Percentiles rank a stretch among this genome's conserved stretches.
These are phyloP conservation scores for Penicillium frequentans DNA, from an alignment of 2,329 filamentous ascomycete genomes.

Conservation along the genomic window DNA sequence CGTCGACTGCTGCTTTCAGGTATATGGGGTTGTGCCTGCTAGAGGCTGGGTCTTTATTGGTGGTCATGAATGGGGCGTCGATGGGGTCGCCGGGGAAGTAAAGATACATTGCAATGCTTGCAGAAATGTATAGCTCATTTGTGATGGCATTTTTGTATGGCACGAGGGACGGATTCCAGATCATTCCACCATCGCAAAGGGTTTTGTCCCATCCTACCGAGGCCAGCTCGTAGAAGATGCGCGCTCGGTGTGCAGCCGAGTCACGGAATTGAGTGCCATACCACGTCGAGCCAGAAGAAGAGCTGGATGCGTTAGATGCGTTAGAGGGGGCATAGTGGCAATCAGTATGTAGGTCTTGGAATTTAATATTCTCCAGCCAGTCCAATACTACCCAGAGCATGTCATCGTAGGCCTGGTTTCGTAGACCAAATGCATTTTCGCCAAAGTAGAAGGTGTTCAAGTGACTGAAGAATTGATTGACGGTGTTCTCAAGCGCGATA, in stretches of 20 bases:
- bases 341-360: constrained; percentile 68
- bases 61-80: constrained; percentile 61
- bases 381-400: constrained; percentile 93
- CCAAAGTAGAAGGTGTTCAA: constrained; percentile 79
- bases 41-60: constrained; percentile 17
- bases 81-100: constrained; percentile 81
- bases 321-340: constrained; percentile 55
- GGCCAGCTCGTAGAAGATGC: constrained; percentile 82
- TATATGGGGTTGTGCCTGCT: constrained; percentile 61
- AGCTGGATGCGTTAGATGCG: constrained; percentile 14
- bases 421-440: constrained; percentile 73
- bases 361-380: constrained; percentile 81
- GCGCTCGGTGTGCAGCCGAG: constrained; percentile 77
- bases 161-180: constrained; percentile 76
- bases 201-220: constrained; percentile 76
- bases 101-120: constrained; percentile 85
- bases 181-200: constrained; percentile 84
- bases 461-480: constrained; percentile 80
- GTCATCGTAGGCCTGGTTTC: constrained; percentile 83
- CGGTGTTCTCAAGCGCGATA: constrained; percentile 69
- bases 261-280: constrained; percentile 74
- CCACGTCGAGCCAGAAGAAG: constrained; percentile 52
- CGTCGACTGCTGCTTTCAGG: constrained; percentile 71
- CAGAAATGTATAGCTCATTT: constrained; percentile 84
- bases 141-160: constrained; percentile 98